These are phyloP conservation scores for Spergularia marina DNA, from an alignment of 148 eudicot species.

Conservation along the genomic window DNA sequence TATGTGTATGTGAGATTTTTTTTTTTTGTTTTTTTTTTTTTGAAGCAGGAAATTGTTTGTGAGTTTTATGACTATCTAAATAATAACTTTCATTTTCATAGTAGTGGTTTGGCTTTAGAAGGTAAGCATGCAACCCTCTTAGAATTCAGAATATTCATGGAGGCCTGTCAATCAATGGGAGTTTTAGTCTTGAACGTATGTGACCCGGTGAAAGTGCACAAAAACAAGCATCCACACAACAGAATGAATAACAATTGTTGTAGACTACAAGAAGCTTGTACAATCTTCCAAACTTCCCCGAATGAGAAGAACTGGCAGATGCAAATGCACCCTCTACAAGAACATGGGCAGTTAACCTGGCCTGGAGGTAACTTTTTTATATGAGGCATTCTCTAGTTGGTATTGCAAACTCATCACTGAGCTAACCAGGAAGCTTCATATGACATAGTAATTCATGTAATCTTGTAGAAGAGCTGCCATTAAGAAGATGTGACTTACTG, in stretches of 20 bases:
- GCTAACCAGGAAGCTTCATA: neutral
- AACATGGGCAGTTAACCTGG: neutral
- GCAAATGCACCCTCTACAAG: neutral
- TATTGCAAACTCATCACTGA: neutral
- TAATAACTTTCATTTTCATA: too few species aligned
- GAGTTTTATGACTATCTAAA: too few species aligned
- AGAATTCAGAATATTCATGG: neutral
- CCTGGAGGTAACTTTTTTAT: neutral
- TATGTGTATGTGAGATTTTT: too few species aligned
- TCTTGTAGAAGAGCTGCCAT: neutral
- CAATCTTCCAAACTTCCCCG: neutral
- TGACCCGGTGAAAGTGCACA: neutral
- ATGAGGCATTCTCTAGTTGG: neutral
- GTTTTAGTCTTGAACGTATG: neutral
- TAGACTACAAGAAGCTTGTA: too few species aligned
- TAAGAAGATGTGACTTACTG: constrained; percentile 52
- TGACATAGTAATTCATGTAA: neutral
- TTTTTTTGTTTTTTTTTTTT: too few species aligned
- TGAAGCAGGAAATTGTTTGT: too few species aligned
- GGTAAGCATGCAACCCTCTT: too few species aligned
- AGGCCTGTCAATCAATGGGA: neutral
- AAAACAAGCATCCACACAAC: too few species aligned
- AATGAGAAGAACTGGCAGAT: neutral
- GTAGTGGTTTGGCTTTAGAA: too few species aligned
- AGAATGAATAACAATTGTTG: too few species aligned